These are phyloP conservation scores for Pestalotiopsis sp. DNA, from an alignment of 2,329 filamentous ascomycete species.

Conservation along the genomic window DNA sequence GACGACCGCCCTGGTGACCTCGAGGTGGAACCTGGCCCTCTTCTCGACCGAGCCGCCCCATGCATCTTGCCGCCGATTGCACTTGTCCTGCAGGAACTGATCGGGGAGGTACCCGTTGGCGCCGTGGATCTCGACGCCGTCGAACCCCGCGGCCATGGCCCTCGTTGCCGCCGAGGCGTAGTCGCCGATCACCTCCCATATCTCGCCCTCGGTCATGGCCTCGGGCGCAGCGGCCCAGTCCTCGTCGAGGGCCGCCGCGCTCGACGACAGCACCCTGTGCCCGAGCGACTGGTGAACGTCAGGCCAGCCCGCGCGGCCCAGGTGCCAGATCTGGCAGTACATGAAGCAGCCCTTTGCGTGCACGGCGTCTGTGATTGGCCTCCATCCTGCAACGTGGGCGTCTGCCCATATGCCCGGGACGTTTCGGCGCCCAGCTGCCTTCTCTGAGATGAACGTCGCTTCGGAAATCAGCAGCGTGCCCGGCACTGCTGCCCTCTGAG, in stretches of 20 bases:
- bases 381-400: slow-evolving; percentile 55
- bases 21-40: slow-evolving; percentile 50
- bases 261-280: slow-evolving; percentile 47
- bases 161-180: slow-evolving; percentile 57
- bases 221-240: slow-evolving; percentile 51
- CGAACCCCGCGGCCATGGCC: slow-evolving; percentile 64
- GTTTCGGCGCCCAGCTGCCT: slow-evolving; percentile 44
- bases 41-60: slow-evolving; percentile 60
- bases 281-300: slow-evolving; percentile 38
- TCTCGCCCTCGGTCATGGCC: slow-evolving; percentile 66
- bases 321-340: slow-evolving; percentile 64
- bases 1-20: slow-evolving; percentile 52
- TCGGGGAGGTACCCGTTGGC: slow-evolving; percentile 55
- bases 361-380: slow-evolving; percentile 54
- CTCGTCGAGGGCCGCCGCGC: slow-evolving; percentile 43
- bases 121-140: slow-evolving; percentile 56
- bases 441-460: slow-evolving; percentile 49
- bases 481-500: slow-evolving; percentile 33
- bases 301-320: slow-evolving; percentile 52
- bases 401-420: slow-evolving; percentile 55
- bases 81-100: slow-evolving; percentile 55
- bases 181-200: slow-evolving; percentile 60
- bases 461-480: slow-evolving; percentile 56
- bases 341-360: slow-evolving; percentile 59
- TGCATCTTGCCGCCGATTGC: slow-evolving; percentile 55